Evolutionary conservation across 192 early-diverging fungal species (phyloP), one percentile per base, ranked within the genome.

Genomic region (Thamnidium elegans): DNA sequence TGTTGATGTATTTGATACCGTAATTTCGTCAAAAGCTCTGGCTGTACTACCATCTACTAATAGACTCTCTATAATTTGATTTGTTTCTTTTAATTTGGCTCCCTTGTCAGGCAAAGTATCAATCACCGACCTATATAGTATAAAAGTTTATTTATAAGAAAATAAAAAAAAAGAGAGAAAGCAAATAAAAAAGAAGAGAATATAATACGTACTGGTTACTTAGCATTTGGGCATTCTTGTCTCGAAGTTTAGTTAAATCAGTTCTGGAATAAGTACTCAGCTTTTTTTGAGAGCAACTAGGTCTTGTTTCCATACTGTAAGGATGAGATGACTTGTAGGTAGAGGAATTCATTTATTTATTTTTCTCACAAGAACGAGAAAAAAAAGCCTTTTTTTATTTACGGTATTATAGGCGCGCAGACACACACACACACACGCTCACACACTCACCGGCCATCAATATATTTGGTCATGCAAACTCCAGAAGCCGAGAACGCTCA

Each of bases 91-190:
- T 13, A 68, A 23, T 60, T 55, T 60, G 13, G 56, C 66, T 31
- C 66, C 66, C 52, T 68, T 60, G 39, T 68, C 66, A 32, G 66
- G 66, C 32, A 68, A 23, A 19, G 66, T 68, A 19, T 32, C 51
- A n/a, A 68, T 58, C 17, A 68, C 36, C 3, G 66, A 36, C 3
- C 66, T 68, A 34, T 23, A 44, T 7, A 52, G 8, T 17, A 10
- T 3, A 10, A 15, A n/a, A 15, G 14, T 45, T n/a, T 20, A 43
- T 19, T 19, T 19, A 58, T 0, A 36, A 3, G 34, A 20, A 14
- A 10, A 14, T n/a, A 5, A 59, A 6, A 45, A 26, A 36, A 15
- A 39, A 7, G 9, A 42, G 17, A 44, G 9, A 14, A 43, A 58
- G 11, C 44, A n/a, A 19, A 26, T 44, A n/a, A 46, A 31, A n/a